These are phyloP conservation scores for Akanthomyces muscarius DNA, from an alignment of 2,329 filamentous ascomycete genomes.

Conservation along the genomic window DNA sequence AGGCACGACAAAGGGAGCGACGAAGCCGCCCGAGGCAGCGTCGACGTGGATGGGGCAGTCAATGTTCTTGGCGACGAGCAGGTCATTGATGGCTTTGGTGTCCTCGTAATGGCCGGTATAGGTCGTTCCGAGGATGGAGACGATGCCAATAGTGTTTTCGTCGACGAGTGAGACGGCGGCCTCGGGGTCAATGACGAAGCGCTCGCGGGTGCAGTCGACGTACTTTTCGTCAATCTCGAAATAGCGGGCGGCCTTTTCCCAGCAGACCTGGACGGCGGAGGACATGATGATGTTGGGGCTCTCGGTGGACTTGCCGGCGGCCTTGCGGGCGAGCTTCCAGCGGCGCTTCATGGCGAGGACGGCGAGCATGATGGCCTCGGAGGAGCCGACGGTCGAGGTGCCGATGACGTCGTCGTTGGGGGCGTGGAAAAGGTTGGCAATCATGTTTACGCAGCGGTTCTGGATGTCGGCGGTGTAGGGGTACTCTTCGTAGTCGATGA, in stretches of 20 bases:
- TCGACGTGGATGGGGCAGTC: slow-evolving; percentile 91
- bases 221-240: slow-evolving; percentile 92
- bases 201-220: slow-evolving; percentile 58
- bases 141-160: slow-evolving; percentile 83
- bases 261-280: slow-evolving; percentile 92
- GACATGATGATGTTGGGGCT: slow-evolving; percentile 94
- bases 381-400: slow-evolving; percentile 84
- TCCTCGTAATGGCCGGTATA: slow-evolving; percentile 97
- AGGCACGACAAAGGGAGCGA: slow-evolving; percentile 84
- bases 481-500: slow-evolving; percentile 86
- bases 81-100: slow-evolving; percentile 84
- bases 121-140: slow-evolving; percentile 83
- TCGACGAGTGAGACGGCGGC: slow-evolving; percentile 58
- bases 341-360: slow-evolving; percentile 92
- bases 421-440: slow-evolving; percentile 82
- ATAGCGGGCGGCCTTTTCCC: slow-evolving; percentile 88
- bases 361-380: slow-evolving; percentile 80
- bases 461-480: slow-evolving; percentile 80
- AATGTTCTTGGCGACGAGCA: slow-evolving; percentile 69
- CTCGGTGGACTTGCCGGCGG: slow-evolving; percentile 74
- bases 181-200: slow-evolving; percentile 61
- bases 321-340: slow-evolving; percentile 84
- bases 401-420: slow-evolving; percentile 71
- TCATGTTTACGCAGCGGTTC: slow-evolving; percentile 89
- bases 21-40: slow-evolving; percentile 87